Evolutionary conservation across 2,329 filamentous ascomycete genomes (phyloP), one percentile per base, ranked within the genome.

Genomic region (Cryphonectria japonica): DNA sequence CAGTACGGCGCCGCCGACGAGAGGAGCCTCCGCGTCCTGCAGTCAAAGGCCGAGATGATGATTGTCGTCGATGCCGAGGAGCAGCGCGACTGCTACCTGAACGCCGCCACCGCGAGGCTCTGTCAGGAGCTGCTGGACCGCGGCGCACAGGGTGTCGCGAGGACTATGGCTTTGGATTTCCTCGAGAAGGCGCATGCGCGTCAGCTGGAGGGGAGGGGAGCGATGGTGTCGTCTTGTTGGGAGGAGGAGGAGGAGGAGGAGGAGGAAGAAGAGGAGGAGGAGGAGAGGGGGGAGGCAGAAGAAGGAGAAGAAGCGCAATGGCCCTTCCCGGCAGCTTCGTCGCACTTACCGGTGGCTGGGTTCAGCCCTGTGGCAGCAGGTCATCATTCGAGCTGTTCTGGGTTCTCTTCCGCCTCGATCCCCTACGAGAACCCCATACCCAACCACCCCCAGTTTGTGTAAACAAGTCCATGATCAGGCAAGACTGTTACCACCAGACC

Each of bases 31-130:
- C 41, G 59, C 1, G 22, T 13, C 50, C 16, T 69, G 39, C 61
- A 39, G 50, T 19, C 19, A n/a, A 66, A 66, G 62, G 68, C 52
- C 7, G 68, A 69, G 50, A n/a, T 66, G 50, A 1, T 69, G 39
- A 37, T 57, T 0, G 64, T 16, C 14, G 46, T 69, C 11, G 61
- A 19, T 13, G 43, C 22, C 46, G 68, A 41, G 14, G 43, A 66
- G 8, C 52, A 50, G 22, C 26, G 3, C 1, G 32, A 66, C 9
- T 59, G 26, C 13, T 60, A 69, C 37, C 19, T 19, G 29, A 39
- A 69, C 62, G 52, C 29, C 39, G 37, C 13, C 14, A 39, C 66
- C 3, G 13, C 32, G 4, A 6, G n/a, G 7, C 2, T 69, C 19
- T 69, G 66, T 8, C 29, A 66, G 62, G 29, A 66, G 19, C 66